Percentiles rank a stretch among this genome's conserved stretches.
Conservation (phyloP, 2,329 filamentous ascomycete species). For the Tolypocladium endophyticum region DNA sequence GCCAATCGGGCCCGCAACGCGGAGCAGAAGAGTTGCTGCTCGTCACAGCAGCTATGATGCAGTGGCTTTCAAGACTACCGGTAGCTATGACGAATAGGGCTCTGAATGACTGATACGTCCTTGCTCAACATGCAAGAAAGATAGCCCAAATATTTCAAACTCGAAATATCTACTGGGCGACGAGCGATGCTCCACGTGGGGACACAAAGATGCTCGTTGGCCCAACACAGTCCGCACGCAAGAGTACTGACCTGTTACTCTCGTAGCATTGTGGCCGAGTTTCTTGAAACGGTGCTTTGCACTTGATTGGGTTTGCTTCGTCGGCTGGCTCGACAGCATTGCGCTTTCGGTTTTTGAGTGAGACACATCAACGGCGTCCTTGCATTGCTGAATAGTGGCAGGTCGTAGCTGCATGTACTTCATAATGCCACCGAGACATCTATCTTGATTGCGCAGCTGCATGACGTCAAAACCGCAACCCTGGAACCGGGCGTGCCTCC, state of each 20-base stretch:
- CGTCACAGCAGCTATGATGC: background rate
- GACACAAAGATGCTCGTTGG: background rate
- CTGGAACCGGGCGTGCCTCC: background rate
- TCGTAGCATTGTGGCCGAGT: background rate
- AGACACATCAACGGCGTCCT: too few species aligned
- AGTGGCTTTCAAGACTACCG: background rate
- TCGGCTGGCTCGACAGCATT: background rate
- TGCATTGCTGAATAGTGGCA: background rate
- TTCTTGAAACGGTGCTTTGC: background rate
- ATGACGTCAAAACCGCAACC: background rate
- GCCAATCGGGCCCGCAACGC: background rate
- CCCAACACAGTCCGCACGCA: background rate
- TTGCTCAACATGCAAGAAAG: background rate
- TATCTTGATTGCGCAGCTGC: background rate
- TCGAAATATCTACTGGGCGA: background rate
- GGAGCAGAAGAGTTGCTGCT: background rate
- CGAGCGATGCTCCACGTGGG: background rate
- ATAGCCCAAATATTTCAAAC: background rate
- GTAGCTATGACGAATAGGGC: background rate
- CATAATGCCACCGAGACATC: background rate
- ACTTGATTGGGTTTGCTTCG: background rate
- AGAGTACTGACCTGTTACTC: background rate
- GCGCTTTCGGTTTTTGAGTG: background rate
- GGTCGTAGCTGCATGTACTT: background rate
- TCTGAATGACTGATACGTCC: background rate